Base-by-base conservation (phyloP, 371 early-diverging fungal genomes). In the Mortierella sp. region DNA sequence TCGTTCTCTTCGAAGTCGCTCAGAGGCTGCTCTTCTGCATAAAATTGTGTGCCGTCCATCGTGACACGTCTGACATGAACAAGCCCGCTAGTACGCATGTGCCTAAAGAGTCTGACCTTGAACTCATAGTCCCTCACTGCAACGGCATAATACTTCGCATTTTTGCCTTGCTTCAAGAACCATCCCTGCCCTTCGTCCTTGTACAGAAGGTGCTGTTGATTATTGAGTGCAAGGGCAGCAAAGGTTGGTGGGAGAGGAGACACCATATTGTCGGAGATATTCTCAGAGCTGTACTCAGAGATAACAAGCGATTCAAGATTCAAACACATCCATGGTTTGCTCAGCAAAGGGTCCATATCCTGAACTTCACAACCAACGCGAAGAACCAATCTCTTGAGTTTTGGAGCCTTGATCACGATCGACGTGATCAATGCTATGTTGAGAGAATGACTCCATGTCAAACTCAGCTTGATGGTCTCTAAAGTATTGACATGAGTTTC, bases 81-180 rank as follows among this genome's bases (percentile, higher is more conserved):
- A 15, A 60, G 6, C 17, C 60, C 60, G 41, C 55, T 54, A 17
- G 12, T n/a, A 21, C 11, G 14, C 49, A 63, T 47, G 27, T 55
- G 63, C 9, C 17, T 28, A 19, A 54, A 39, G 41, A 55, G 6
- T 51, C 26, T 31, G 7, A 30, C 41, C 42, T 51, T 51, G 32
- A 42, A 28, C 1, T 32, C n/a, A 15, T n/a, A n/a, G 8, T 50
- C 49, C 26, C 30, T 41, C 26, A 28, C 12, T 4, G 47, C 47
- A 17, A 24, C 37, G 23, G 8, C 6, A 4, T 15, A 12, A 1
- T 2, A 30, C 31, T 23, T 14, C 21, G 2, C 44, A 6, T 19
- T 21, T 19, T 44, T 21, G 6, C 32, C 21, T 4, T 26, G 46
- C 17, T 27, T 23, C 58, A 48, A 2, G 48, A n/a, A 58, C 58